Evolutionary conservation across 176 grass and related monocot species (phyloP).

Genomic region (Bothriochloa decipiens): DNA sequence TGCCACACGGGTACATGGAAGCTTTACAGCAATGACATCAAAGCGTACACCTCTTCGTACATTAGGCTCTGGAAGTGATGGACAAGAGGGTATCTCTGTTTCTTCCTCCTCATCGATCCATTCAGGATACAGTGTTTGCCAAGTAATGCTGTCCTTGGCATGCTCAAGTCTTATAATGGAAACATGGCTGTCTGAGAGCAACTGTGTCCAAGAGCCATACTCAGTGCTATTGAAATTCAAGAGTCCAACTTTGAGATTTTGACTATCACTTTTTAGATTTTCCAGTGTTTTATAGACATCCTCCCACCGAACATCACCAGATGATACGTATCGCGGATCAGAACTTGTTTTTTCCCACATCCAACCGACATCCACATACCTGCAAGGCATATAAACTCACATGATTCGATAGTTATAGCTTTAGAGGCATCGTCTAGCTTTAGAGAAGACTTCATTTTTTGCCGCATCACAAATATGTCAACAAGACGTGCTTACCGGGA

Average conservation of each 20-base stretch:
- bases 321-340: constrained; percentile 71
- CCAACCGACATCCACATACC: constrained; percentile 84
- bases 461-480: neutral
- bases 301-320: constrained; percentile 59
- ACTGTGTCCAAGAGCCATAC: constrained; percentile 58
- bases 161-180: constrained; percentile 71
- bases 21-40: constrained; percentile 68
- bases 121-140: constrained; percentile 81
- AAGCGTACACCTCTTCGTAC: constrained; percentile 50
- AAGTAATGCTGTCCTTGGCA: constrained; percentile 63
- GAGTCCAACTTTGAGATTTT: constrained; percentile 64
- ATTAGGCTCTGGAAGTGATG: constrained; percentile 62
- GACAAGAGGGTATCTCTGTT: constrained; percentile 50
- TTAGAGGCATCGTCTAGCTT: neutral
- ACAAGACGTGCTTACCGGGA: constrained; percentile 49
- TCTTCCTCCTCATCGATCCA: constrained; percentile 97
- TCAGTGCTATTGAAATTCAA: constrained; percentile 88
- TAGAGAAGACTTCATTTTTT: neutral
- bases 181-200: constrained; percentile 53
- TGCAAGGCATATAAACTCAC: constrained; percentile 40
- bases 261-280: constrained; percentile 29
- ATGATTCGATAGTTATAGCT: constrained; percentile 11
- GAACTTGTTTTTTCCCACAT: constrained; percentile 68
- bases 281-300: constrained; percentile 54
- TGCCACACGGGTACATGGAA: constrained; percentile 56